Evolutionary conservation across 2,329 filamentous ascomycete genomes (phyloP), one percentile per base, ranked within the genome.

Genomic region (Paecilomyces sp.): DNA sequence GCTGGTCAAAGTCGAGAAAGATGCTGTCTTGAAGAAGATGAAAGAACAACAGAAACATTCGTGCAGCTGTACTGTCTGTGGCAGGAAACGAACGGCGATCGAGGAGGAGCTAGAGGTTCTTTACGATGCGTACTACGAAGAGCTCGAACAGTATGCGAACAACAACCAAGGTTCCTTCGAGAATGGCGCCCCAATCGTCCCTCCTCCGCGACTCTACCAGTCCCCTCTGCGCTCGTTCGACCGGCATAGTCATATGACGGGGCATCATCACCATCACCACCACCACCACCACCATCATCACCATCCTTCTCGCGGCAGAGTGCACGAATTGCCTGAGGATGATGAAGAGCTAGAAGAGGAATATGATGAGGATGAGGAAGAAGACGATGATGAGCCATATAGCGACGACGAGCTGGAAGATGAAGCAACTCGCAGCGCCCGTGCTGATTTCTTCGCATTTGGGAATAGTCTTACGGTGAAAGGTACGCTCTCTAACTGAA

Each of bases 21-120:
- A 99, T 76, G 93, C 94, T 7, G 94, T 99, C 0, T 79, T 99
- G 59, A 92, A 91, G 72, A 99, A 99, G 81, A 99, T 99, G 94
- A 99, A 99, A 82, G 94, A 99, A 76, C 94, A 99, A 76, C 94
- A 99, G 76, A 97, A 97, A 77, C 92, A 97, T 74, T 97, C 93
- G 2, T 99, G 94, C 80, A 97, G 92, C 74, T 99, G 94, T 76
- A 95, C 92, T 3, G 93, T 99, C 50, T 99, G 94, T 75, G 94
- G 94, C 57, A 86, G 94, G 65, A 99, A 99, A 79, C 87, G 94
- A 58, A 96, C 90, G 12, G 94, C 94, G 47, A 99, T 99, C 67
- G 94, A 99, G 76, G 94, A 99, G 77, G 94, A 99, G 76, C 82
- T 99, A 12, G 94, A 99, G 73, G 92, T 96, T 18, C 84, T 99